Evolutionary conservation across 164 flowering plant genomes (phyloP), one percentile per base, ranked within the genome.

Genomic region (Hamamelis virginiana): DNA sequence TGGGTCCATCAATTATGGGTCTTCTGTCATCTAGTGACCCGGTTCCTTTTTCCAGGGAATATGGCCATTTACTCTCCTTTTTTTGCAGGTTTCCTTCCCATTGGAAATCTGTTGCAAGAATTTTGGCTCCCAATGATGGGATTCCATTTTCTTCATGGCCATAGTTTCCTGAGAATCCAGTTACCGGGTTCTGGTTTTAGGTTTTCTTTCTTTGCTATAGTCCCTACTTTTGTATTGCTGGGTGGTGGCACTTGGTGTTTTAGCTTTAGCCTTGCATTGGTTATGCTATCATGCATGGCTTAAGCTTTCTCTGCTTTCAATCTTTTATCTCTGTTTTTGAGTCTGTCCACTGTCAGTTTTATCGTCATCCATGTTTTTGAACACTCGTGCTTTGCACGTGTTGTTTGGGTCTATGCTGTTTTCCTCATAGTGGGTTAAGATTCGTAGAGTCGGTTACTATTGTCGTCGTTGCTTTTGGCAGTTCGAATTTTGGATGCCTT

Each of bases 31-130:
- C 78, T 78, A 33, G 85, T 69, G 60, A 55, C 78, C 65, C 62
- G 59, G 75, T 57, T 62, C 52, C 65, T 56, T 76, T 76, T 80
- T 72, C 76, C 78, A 45, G 79, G 76, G 68, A 59, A 25, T 21
- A 50, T 68, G 81, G 80, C 78, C 79, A 44, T 58, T 50, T 21
- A 33, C 27, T 11, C 25, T 8, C 25, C 70, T 48, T 80, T 79
- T 88, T 89, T 87, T 76, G 72, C 88, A 76, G 89, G 77, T 74
- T 78, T 74, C 80, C 85, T 55, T n/a, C 18, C 1, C 22, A 57
- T 8, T 14, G 76, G 83, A 63, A 68, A 78, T 62, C 91, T 84
- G 88, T 81, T 83, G 5, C 62, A 19, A 69, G 76, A 67, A 47
- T 81, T 84, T 84, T 67, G 68, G 69, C 77, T 66, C 76, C 79